Conservation (phyloP, 352 stramenopile species). For the Globisporangium nagaii region DNA sequence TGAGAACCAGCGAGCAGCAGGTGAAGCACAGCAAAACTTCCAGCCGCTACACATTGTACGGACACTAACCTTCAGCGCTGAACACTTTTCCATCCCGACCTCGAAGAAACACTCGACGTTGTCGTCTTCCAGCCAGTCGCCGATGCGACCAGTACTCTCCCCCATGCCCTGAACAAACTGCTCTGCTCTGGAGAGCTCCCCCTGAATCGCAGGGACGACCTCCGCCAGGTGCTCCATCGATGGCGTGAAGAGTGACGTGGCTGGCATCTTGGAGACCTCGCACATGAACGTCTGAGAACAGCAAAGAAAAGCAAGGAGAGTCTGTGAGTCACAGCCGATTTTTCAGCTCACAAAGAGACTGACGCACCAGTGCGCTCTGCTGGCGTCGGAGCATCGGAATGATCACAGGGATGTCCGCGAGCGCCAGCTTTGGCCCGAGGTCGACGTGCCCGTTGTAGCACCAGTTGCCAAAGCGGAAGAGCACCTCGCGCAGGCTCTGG, state of each 20-base stretch:
- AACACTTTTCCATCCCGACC: slow-evolving; percentile 68
- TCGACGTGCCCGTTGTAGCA: slow-evolving; percentile 93
- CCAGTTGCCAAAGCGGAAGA: slow-evolving; percentile 95
- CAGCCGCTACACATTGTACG: background rate
- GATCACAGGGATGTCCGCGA: slow-evolving; percentile 90
- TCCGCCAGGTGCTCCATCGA: slow-evolving; percentile 86
- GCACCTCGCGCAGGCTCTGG: slow-evolving; percentile 81
- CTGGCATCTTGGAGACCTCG: slow-evolving; percentile 86
- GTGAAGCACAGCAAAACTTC: no score
- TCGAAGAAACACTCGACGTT: slow-evolving; percentile 92
- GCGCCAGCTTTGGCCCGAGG: slow-evolving; percentile 82
- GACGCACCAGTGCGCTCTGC: slow-evolving; percentile 80
- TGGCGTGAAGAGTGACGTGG: slow-evolving; percentile 83
- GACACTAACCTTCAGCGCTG: slow-evolving; percentile 42
- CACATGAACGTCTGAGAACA: slow-evolving; percentile 85
- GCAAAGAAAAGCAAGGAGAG: background rate
- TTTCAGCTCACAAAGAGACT: background rate
- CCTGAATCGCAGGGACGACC: slow-evolving; percentile 79
- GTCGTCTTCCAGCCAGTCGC: slow-evolving; percentile 89
- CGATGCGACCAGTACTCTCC: slow-evolving; percentile 34
- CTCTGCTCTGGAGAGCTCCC: slow-evolving; percentile 82
- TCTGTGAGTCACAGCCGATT: background rate
- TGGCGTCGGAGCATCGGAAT: slow-evolving; percentile 92
- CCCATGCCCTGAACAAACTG: slow-evolving; percentile 69
- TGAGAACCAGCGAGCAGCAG: background rate